Conservation (phyloP, 179 eudicot genomes). For the Drosera spatulata region DNA sequence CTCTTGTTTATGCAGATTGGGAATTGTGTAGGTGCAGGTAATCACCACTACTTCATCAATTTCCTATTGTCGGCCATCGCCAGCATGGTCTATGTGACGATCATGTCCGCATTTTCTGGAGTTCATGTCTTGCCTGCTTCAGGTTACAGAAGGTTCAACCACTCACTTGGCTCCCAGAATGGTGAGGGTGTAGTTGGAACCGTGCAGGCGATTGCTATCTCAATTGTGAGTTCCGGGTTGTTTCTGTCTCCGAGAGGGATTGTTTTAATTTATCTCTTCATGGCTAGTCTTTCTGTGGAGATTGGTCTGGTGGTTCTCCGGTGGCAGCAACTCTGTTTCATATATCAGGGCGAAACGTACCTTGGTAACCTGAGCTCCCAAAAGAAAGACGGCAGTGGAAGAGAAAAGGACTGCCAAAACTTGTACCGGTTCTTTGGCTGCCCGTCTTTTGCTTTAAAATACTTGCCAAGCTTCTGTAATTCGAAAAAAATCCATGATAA, state of each 20-base stretch:
- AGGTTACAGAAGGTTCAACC: slow-evolving; percentile 10
- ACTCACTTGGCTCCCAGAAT: slow-evolving; percentile 11
- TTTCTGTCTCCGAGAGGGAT: slow-evolving; percentile 67
- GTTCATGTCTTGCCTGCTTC: slow-evolving; percentile 49
- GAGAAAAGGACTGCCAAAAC: slow-evolving; percentile 66
- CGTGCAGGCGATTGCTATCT: slow-evolving; percentile 29
- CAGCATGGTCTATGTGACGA: slow-evolving; percentile 52
- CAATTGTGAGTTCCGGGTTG: slow-evolving; percentile 50
- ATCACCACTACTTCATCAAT: slow-evolving; percentile 62
- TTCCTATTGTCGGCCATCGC: slow-evolving; percentile 67
- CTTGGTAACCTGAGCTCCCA: slow-evolving; percentile 55
- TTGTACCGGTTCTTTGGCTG: slow-evolving; percentile 65
- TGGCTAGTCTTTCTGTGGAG: slow-evolving; percentile 71
- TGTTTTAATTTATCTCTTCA: slow-evolving; percentile 67
- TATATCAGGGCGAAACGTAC: slow-evolving; percentile 79
- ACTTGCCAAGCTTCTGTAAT: slow-evolving; percentile 39
- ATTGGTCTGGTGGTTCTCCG: slow-evolving; percentile 72
- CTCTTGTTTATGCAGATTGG: slow-evolving; percentile 59
- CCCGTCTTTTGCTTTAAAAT: slow-evolving; percentile 28
- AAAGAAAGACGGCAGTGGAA: slow-evolving; percentile 25
- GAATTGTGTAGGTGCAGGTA: slow-evolving; percentile 89
- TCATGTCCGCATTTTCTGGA: slow-evolving; percentile 47
- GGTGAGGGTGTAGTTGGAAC: slow-evolving; percentile 14
- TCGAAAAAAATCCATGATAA: slow-evolving; percentile 57
- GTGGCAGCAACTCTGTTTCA: slow-evolving; percentile 89